A percentile compares a stretch with the other conserved stretches of the same genome.
Evolutionary conservation across 2,329 filamentous ascomycete genomes (phyloP).

Genomic region (Botrytis elliptica): DNA sequence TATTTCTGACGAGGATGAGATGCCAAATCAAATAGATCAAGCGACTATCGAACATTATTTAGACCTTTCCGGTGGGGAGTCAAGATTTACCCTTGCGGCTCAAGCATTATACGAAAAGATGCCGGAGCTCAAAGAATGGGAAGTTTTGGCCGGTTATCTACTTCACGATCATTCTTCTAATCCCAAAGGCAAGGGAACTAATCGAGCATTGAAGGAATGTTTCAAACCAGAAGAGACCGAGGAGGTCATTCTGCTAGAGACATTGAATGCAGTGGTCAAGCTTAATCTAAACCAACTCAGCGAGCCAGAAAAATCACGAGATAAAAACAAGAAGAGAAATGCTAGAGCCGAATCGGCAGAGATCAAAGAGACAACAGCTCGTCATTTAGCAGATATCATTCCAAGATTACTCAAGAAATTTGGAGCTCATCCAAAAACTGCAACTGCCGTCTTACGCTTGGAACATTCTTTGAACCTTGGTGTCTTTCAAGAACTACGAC

Average conservation of each 20-base stretch:
- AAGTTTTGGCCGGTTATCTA: conserved; percentile 83
- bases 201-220: conserved; percentile 41
- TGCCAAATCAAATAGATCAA: conserved; percentile 49
- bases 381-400: conserved; percentile 74
- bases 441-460: conserved; percentile 79
- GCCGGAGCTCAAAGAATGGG: conserved; percentile 80
- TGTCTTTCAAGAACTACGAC: conserved; percentile 82
- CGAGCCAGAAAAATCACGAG: conserved; percentile 62
- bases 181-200: conserved; percentile 64
- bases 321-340: conserved; percentile 49
- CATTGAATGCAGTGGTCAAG: conserved; percentile 80
- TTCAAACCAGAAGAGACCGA: conserved; percentile 49
- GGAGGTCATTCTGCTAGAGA: conserved; percentile 81
- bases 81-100: conserved; percentile 80
- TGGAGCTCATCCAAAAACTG: conserved; percentile 82
- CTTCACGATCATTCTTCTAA: conserved; percentile 82
- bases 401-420: conserved; percentile 90
- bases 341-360: conserved; percentile 63
- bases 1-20: conserved; percentile 60
- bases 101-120: conserved; percentile 83
- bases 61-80: conserved; percentile 67
- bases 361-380: conserved; percentile 73
- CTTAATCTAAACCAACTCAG: conserved; percentile 64
- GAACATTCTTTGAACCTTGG: conserved; percentile 85
- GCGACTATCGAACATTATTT: conserved; percentile 44